Conservation (phyloP, 2,329 filamentous ascomycete species). For the Hymenoscyphus scutula region DNA sequence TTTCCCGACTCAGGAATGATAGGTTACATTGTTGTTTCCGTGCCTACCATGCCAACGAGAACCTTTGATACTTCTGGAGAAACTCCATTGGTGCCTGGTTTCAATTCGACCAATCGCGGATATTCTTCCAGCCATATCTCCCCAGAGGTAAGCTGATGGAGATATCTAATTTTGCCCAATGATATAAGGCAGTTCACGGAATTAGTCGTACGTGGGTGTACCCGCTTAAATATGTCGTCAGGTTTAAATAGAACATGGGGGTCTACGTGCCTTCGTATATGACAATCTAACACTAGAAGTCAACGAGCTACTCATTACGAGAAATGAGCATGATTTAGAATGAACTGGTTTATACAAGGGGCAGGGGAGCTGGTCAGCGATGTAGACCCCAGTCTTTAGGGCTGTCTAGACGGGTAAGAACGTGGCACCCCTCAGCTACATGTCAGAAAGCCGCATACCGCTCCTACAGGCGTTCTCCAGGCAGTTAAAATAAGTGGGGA, state of each 20-base stretch:
- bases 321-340: not conserved
- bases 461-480: conserved; percentile 3
- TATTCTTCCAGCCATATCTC: not conserved
- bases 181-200: not conserved
- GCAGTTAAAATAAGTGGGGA: not conserved
- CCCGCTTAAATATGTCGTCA: conserved; percentile 1
- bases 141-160: not conserved
- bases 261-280: not conserved
- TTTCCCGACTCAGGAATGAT: not conserved
- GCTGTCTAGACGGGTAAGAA: not conserved
- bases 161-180: not conserved
- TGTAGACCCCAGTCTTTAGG: not conserved
- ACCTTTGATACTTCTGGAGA: not conserved
- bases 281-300: not conserved
- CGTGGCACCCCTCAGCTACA: not conserved
- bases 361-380: not conserved
- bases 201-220: not conserved
- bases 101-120: not conserved
- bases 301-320: not conserved
- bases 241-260: not conserved
- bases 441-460: not conserved
- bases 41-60: not conserved
- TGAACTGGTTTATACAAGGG: not conserved
- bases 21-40: not conserved
- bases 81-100: not conserved